Evolutionary conservation across 2,329 filamentous ascomycete genomes (phyloP).

Genomic region (Verticillium tricorpus): DNA sequence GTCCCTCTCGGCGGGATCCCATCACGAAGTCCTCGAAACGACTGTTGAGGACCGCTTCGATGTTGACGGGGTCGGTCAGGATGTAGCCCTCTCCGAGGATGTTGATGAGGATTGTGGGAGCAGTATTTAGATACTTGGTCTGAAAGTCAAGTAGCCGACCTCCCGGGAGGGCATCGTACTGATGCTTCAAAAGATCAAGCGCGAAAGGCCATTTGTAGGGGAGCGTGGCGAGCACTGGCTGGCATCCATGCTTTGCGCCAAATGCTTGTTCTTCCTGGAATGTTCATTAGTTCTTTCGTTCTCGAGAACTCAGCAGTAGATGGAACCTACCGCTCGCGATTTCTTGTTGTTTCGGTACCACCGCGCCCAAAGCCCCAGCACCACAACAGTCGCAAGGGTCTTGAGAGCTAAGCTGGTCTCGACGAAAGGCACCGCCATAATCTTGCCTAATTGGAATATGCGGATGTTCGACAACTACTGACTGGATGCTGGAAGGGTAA

Average conservation of each 20-base stretch:
- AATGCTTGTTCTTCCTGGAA: conserved; percentile 3
- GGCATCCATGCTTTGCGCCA: conserved; percentile 2
- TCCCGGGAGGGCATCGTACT: conserved; percentile 4
- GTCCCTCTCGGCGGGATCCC: conserved; percentile 1
- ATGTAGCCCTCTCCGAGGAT: conserved; percentile 2
- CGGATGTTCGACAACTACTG: no score
- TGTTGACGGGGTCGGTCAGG: conserved; percentile 1
- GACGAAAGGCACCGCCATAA: background rate
- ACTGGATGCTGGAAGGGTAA: no score
- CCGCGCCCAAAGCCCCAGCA: background rate
- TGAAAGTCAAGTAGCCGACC: conserved; percentile 4
- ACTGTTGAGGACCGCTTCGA: background rate
- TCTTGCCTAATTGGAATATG: background rate
- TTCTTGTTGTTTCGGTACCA: background rate
- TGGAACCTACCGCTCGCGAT: background rate
- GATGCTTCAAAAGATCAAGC: conserved; percentile 3
- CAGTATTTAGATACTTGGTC: conserved; percentile 2
- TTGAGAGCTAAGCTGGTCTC: background rate
- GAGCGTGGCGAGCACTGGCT: conserved; percentile 1
- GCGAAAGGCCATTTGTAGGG: conserved; percentile 6
- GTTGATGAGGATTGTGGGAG: conserved; percentile 3
- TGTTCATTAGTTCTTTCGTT: no score
- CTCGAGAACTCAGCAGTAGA: no score
- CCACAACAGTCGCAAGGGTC: background rate
- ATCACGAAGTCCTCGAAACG: conserved; percentile 2